These are phyloP conservation scores for Pyricularia grisea DNA, from an alignment of 2,329 filamentous ascomycete species.

Conservation along the genomic window DNA sequence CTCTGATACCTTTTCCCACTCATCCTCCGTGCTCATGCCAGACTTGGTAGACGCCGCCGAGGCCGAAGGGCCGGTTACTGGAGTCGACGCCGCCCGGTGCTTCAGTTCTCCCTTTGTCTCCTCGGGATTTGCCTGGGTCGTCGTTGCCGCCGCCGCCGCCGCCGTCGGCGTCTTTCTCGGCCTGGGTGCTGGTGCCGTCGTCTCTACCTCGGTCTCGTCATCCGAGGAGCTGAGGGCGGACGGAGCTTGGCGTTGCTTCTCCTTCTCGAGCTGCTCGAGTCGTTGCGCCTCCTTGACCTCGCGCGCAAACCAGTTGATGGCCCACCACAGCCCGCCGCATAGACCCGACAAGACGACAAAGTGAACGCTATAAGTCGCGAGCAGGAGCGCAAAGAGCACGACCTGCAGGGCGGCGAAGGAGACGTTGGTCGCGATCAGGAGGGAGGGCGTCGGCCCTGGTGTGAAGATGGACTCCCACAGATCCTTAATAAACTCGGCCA, in stretches of 20 bases:
- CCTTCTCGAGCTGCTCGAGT: conserved; percentile 30
- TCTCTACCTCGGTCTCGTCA: conserved; percentile 43
- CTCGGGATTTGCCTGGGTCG: conserved; percentile 31
- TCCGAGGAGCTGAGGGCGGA: conserved; percentile 29
- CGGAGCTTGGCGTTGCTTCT: conserved; percentile 24
- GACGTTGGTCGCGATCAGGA: conserved; percentile 82
- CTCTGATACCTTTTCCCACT: conserved; percentile 93
- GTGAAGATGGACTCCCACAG: conserved; percentile 93
- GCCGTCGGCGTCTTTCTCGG: background rate
- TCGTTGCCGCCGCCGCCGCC: conserved; percentile 7
- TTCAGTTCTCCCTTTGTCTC: conserved; percentile 38
- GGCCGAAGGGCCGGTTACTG: conserved; percentile 26
- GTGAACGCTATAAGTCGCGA: conserved; percentile 81
- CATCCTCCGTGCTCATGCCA: conserved; percentile 75
- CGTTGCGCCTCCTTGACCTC: conserved; percentile 45
- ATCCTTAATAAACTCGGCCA: conserved; percentile 58
- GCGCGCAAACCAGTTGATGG: conserved; percentile 92
- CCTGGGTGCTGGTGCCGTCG: background rate
- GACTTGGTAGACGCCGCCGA: conserved; percentile 38
- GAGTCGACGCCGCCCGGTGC: conserved; percentile 26
- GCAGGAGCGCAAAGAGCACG: conserved; percentile 64
- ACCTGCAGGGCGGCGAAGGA: conserved; percentile 80
- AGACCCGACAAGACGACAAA: conserved; percentile 75
- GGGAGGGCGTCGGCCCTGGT: conserved; percentile 77
- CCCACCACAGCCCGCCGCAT: conserved; percentile 77